Percentiles rank a stretch among this genome's conserved stretches.
phyloP scores from a whole-genome alignment of 2,329 filamentous ascomycete genomes.

The Penicillium sp. region DNA sequence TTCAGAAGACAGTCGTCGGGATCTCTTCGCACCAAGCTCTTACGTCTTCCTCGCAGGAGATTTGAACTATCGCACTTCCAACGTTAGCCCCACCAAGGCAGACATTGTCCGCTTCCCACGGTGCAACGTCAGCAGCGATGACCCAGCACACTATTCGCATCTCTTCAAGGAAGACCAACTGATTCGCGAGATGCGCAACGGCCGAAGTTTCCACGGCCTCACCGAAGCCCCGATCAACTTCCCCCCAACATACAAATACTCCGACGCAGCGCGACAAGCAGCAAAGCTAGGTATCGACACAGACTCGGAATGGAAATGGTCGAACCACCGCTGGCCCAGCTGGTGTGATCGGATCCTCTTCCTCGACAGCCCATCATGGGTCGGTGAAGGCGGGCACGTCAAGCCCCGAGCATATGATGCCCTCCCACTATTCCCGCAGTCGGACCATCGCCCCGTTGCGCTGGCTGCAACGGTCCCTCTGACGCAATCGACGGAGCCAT shows the following conservation, averaged over 20 bases:
- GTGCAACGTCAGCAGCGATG: conserved; percentile 46
- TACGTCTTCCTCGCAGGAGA: conserved; percentile 87
- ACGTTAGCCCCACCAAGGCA: conserved; percentile 56
- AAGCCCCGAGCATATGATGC: conserved; percentile 62
- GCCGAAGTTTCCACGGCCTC: conserved; percentile 72
- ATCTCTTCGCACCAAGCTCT: conserved; percentile 67
- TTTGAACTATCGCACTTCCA: conserved; percentile 86
- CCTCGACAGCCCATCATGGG: conserved; percentile 58
- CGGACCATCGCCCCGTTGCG: conserved; percentile 82
- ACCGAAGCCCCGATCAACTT: conserved; percentile 70
- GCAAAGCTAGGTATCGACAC: conserved; percentile 22
- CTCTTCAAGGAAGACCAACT: conserved; percentile 77
- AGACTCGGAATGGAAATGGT: conserved; percentile 63
- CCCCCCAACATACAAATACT: conserved; percentile 92
- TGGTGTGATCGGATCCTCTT: conserved; percentile 93
- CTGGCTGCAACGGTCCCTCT: conserved; percentile 65
- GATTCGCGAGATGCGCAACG: conserved; percentile 62
- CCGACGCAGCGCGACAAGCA: conserved; percentile 43
- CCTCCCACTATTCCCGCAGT: conserved; percentile 72
- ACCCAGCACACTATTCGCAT: conserved; percentile 59
- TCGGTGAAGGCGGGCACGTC: conserved; percentile 42
- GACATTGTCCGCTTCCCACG: conserved; percentile 61
- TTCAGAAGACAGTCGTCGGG: conserved; percentile 24
- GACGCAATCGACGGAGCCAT: conserved; percentile 28
- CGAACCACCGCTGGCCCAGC: conserved; percentile 76